Percentiles rank a stretch among this genome's conserved stretches.
These are phyloP conservation scores for Haplosporangium gracile DNA, from an alignment of 192 early-diverging fungal genomes.

Conservation along the genomic window DNA sequence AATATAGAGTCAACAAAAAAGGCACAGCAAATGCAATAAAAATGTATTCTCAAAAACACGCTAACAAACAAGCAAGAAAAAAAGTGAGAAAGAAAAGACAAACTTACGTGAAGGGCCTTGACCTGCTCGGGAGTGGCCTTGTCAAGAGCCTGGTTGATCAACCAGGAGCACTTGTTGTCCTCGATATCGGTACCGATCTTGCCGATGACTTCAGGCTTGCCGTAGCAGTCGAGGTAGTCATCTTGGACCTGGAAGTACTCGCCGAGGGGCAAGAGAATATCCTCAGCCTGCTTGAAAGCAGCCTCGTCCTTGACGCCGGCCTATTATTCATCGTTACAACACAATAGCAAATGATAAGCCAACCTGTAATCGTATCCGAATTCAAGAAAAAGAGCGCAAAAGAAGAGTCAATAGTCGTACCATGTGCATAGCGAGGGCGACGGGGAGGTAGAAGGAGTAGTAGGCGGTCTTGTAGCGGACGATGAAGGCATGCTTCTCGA, in stretches of 20 bases:
- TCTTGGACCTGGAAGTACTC: conserved; percentile 99
- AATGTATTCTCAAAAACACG: not conserved
- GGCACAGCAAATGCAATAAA: not conserved
- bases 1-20: not conserved
- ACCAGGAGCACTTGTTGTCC: conserved; percentile 99
- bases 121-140: conserved; percentile 87
- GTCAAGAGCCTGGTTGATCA: conserved; percentile 93
- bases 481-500: conserved; percentile 95
- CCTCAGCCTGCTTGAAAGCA: conserved; percentile 86
- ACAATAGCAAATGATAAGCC: not conserved
- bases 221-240: conserved; percentile 98
- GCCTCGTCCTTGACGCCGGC: conserved; percentile 84
- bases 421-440: conserved; percentile 94
- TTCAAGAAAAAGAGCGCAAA: not conserved
- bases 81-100: not conserved
- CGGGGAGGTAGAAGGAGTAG: conserved; percentile 99
- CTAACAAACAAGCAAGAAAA: not conserved
- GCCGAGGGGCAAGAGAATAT: conserved; percentile 93
- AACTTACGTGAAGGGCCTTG: conserved; percentile 78
- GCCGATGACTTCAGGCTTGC: conserved; percentile 90
- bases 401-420: conserved; percentile 36
- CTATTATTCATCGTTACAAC: conserved; percentile 22
- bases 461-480: conserved; percentile 98
- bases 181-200: conserved; percentile 99
- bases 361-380: not conserved